Conservation (phyloP, 2,329 filamentous ascomycete genomes). For the Cordyceps pruinosa region DNA sequence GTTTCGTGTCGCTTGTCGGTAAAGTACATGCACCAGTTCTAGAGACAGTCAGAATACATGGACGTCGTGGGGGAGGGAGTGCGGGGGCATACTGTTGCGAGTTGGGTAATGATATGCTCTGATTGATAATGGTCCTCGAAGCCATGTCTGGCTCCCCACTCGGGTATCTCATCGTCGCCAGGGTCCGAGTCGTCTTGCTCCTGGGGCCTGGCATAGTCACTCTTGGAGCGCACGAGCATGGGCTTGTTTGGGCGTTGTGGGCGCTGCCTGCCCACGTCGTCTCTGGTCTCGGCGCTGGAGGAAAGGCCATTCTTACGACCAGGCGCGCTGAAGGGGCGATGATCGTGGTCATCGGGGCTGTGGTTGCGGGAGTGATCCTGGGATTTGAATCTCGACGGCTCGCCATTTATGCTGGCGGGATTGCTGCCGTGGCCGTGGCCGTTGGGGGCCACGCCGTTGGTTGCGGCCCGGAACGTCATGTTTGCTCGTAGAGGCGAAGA, state of each 20-base stretch:
- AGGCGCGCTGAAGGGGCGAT: constrained; percentile 40
- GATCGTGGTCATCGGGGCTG: constrained; percentile 19
- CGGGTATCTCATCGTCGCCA: constrained; percentile 39
- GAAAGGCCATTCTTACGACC: constrained; percentile 32
- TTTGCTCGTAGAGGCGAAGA: neutral
- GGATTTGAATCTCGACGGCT: constrained; percentile 7
- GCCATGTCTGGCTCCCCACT: constrained; percentile 67
- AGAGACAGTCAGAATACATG: constrained; percentile 12
- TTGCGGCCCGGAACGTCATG: constrained; percentile 4
- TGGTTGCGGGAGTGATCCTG: constrained; percentile 6
- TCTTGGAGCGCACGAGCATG: constrained; percentile 49
- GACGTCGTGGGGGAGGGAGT: constrained; percentile 9
- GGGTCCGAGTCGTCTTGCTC: constrained; percentile 34
- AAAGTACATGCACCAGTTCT: constrained; percentile 99
- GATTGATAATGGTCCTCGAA: constrained; percentile 91
- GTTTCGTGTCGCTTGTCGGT: constrained; percentile 97
- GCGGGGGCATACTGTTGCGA: constrained; percentile 62
- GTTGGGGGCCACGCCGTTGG: constrained; percentile 4
- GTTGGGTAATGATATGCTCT: constrained; percentile 76
- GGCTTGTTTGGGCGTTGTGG: constrained; percentile 39
- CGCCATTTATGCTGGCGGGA: constrained; percentile 6
- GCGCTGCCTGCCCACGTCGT: constrained; percentile 30
- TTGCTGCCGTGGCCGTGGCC: constrained; percentile 5
- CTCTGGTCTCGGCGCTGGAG: constrained; percentile 19
- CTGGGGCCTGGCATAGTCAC: constrained; percentile 42